Conservation (phyloP, 768 basidiomycete genomes). For the Hygrophorus pudorinus region DNA sequence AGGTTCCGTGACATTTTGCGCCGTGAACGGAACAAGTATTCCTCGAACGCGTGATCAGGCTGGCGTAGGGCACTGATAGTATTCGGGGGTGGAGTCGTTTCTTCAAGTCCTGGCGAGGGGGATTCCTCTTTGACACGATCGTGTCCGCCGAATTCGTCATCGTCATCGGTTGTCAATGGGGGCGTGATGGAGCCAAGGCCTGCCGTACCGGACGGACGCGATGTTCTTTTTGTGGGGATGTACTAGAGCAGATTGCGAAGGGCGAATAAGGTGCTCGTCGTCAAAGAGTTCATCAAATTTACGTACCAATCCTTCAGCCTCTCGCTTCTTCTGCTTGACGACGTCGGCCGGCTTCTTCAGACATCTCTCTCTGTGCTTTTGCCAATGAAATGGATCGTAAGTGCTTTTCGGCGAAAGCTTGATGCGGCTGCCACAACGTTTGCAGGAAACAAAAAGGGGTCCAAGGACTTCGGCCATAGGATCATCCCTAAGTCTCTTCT, state of each 20-base stretch:
- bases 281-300: not conserved
- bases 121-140: conserved; percentile 2
- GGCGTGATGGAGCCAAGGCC: conserved; percentile 22
- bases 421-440: conserved; percentile 43
- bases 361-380: conserved; percentile 51
- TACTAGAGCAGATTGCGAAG: not conserved
- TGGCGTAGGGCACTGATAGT: conserved; percentile 6
- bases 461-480: conserved; percentile 41
- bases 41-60: conserved; percentile 15
- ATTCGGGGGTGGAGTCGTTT: not conserved
- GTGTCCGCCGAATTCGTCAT: conserved; percentile 10
- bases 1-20: conserved; percentile 16
- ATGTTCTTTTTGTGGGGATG: conserved; percentile 16
- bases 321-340: conserved; percentile 11
- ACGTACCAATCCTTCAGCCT: conserved; percentile 12
- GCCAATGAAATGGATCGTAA: conserved; percentile 61
- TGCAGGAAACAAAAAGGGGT: conserved; percentile 44
- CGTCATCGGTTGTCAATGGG: conserved; percentile 26
- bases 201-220: conserved; percentile 19
- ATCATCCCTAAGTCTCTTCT: conserved; percentile 43
- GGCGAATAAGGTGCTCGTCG: not conserved
- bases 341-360: conserved; percentile 30
- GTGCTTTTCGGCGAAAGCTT: conserved; percentile 60
- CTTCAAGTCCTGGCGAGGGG: conserved; percentile 3
- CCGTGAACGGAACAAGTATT: conserved; percentile 23